Evolutionary conservation across 2,329 filamentous ascomycete species (phyloP), one percentile per base, ranked within the genome.

Genomic region (Chrysoporthe deuterocubensis): DNA sequence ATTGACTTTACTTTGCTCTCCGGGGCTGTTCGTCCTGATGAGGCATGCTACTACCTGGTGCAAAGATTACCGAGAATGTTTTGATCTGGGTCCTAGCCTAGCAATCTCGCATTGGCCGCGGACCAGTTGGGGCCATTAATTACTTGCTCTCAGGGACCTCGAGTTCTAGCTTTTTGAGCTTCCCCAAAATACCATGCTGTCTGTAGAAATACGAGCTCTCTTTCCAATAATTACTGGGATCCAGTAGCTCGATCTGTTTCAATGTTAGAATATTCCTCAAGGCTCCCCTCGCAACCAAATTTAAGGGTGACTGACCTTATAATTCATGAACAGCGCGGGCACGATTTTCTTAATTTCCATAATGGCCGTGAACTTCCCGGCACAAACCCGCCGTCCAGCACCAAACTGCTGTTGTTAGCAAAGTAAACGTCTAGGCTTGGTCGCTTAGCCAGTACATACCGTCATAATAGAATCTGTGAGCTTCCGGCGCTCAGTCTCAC

Each of bases 341-440:
- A 62, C 46, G 59, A 48, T 32, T n/a, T 62, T 62, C 43, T 62
- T 62, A 21, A 62, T 46, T 13, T 76, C 75, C 11, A 76, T 54
- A n/a, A 75, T 71, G 8, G 72, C 74, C 21, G 75, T 65, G 56
- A 74, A 69, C 40, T 69, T 72, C 8, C 74, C 74, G 2, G 74
- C 62, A 67, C 74, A 75, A 34, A 74, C 71, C 3, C 74, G 71
- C 16, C 71, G 64, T 4, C 74, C 74, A 54, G 72, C 71, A 46
- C 72, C 72, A 56, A 73, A 74, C 73, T 74, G 32, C 34, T 11
- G 44, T 59, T 13, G 62, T 54, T 34, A 54, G 50, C 8, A 13
- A 5, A 3, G 21, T 4, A 14, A 14, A 32, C 6, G 3, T 8
- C 16, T 34, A 34, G 21, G 32, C 2, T 4, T 26, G 26, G 2